phyloP scores from a whole-genome alignment of 768 basidiomycete species.

The Psilocybe azurescens region DNA sequence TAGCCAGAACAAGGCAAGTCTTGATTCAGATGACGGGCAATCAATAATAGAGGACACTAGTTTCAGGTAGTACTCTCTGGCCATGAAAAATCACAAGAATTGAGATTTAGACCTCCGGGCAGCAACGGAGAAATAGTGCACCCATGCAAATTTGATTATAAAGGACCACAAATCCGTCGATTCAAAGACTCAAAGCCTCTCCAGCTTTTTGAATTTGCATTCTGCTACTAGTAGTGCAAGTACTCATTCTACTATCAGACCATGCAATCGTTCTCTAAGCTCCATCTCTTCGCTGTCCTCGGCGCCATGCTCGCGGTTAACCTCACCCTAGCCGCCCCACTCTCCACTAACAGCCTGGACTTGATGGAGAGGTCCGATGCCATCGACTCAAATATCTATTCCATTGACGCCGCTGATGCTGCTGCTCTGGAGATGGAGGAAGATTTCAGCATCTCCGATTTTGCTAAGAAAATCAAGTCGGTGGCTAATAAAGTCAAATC shows the following conservation, averaged over 20 bases:
- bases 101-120: too few relatives aligned
- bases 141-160: too few relatives aligned
- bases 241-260: neutral
- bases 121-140: too few relatives aligned
- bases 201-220: neutral
- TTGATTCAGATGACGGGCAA: too few relatives aligned
- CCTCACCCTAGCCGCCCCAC: neutral
- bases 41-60: too few relatives aligned
- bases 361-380: neutral
- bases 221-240: neutral
- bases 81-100: too few relatives aligned
- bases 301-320: neutral
- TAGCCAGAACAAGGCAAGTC: too few relatives aligned
- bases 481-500: neutral
- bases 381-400: neutral
- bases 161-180: too few relatives aligned
- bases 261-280: neutral
- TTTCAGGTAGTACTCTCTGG: too few relatives aligned
- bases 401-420: neutral
- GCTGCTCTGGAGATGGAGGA: neutral
- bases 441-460: slow-evolving; percentile 3
- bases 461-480: neutral
- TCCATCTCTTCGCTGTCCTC: neutral
- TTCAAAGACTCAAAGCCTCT: neutral
- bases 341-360: neutral